Evolutionary conservation across 805 yeast species (phyloP).

Genomic region (Metschnikowia matae): DNA sequence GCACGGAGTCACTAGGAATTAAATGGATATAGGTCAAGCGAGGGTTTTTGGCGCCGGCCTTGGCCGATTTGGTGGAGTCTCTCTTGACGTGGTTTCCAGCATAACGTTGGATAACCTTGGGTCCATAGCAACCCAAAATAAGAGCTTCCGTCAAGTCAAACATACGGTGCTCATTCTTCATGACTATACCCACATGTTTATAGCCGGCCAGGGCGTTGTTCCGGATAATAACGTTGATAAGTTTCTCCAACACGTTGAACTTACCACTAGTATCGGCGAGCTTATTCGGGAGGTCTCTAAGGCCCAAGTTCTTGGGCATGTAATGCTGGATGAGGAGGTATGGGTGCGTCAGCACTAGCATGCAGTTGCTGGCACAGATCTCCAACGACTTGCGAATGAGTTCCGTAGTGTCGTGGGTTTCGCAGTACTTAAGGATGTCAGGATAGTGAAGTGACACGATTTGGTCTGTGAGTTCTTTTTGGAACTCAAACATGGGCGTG

Average conservation of each 20-base stretch:
- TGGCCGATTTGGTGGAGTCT: constrained; percentile 32
- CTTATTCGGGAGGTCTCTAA: constrained; percentile 66
- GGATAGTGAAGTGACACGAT: constrained; percentile 88
- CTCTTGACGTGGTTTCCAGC: constrained; percentile 57
- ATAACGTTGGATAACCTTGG: constrained; percentile 50
- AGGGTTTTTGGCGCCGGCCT: constrained; percentile 16
- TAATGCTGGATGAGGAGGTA: constrained; percentile 78
- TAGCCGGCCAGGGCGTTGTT: constrained; percentile 24
- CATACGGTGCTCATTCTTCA: constrained; percentile 58
- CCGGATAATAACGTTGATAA: constrained; percentile 51
- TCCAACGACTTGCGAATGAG: constrained; percentile 72
- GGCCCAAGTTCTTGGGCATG: constrained; percentile 73
- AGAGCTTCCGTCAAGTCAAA: constrained; percentile 73
- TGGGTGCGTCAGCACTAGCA: constrained; percentile 84
- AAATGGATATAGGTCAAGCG: constrained; percentile 32
- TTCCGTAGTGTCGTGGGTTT: constrained; percentile 46
- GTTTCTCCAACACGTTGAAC: constrained; percentile 63
- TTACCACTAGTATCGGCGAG: constrained; percentile 80
- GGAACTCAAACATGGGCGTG: constrained; percentile 81
- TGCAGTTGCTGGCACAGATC: constrained; percentile 70
- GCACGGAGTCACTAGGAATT: constrained; percentile 38
- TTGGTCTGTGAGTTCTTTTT: constrained; percentile 84
- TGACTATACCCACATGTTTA: constrained; percentile 63
- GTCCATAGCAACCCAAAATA: constrained; percentile 51
- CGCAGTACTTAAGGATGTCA: constrained; percentile 84